Evolutionary conservation across 1,139 yeast species (phyloP).

Genomic region (Diutina neorugosa): DNA sequence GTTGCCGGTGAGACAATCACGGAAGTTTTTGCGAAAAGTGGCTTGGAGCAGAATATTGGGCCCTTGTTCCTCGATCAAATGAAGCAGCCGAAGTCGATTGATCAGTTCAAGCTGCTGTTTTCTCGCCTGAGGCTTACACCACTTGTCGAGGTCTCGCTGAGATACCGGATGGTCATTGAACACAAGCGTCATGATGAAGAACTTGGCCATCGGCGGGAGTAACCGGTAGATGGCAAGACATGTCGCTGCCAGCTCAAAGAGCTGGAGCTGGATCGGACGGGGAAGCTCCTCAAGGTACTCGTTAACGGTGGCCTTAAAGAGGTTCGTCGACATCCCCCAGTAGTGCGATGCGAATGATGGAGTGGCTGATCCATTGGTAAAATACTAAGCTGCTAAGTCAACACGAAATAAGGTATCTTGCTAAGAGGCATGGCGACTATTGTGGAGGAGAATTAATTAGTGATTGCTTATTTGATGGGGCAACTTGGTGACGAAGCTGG

Average conservation of each 20-base stretch:
- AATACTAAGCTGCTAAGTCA: background rate
- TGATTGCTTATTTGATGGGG: no score
- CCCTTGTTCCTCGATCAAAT: constrained; percentile 59
- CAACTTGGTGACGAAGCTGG: no score
- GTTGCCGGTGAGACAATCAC: constrained; percentile 79
- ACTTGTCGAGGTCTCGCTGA: constrained; percentile 54
- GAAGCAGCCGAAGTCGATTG: constrained; percentile 64
- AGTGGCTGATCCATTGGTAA: background rate
- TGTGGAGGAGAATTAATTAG: background rate
- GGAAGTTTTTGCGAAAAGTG: constrained; percentile 61
- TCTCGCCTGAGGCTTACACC: constrained; percentile 54
- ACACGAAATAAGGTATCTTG: background rate
- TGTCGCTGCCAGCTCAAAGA: constrained; percentile 78
- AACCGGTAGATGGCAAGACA: constrained; percentile 84
- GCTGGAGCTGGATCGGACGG: constrained; percentile 64
- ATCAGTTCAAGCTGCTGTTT: constrained; percentile 64
- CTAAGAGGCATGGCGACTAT: background rate
- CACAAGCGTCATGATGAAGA: constrained; percentile 77
- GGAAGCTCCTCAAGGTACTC: constrained; percentile 87
- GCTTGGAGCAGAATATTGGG: constrained; percentile 52
- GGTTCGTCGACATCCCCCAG: background rate
- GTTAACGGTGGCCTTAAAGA: constrained; percentile 60
- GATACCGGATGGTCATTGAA: constrained; percentile 69
- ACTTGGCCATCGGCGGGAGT: constrained; percentile 81
- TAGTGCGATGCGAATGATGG: background rate